Evolutionary conservation across 345 rosid genomes (phyloP).

Genomic region (Acer campestre): DNA sequence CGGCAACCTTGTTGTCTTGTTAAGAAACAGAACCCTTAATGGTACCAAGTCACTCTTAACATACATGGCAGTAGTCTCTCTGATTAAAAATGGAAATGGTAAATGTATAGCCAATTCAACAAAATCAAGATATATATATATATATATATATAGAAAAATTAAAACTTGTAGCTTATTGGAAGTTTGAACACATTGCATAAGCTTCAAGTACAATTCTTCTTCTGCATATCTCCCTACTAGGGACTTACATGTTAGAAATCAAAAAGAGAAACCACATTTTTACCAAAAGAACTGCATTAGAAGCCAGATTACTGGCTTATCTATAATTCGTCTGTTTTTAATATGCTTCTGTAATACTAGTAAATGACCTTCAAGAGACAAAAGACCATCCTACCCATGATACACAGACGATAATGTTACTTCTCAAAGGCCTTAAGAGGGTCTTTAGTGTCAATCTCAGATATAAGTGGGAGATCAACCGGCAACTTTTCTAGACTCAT

Average conservation of each 20-base stretch:
- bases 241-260: not conserved
- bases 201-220: not conserved
- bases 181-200: not conserved
- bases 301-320: not conserved
- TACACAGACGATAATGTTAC: not conserved
- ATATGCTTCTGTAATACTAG: not conserved
- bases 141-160: too few species aligned
- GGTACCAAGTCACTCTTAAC: not conserved
- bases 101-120: not conserved
- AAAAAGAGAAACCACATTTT: not conserved
- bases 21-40: not conserved
- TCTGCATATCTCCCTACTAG: not conserved
- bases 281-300: not conserved
- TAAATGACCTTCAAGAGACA: not conserved
- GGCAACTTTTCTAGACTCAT: constrained; percentile 53
- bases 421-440: constrained; percentile 64
- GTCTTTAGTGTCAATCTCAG: constrained; percentile 55
- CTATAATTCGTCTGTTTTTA: not conserved
- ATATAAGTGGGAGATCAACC: constrained; percentile 62
- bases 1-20: not conserved
- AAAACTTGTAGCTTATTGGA: not conserved
- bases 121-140: too few species aligned
- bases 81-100: not conserved
- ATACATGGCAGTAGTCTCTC: not conserved
- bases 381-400: not conserved